Base-by-base conservation (phyloP, 176 grass and related monocot genomes). In the Oryza punctata region DNA sequence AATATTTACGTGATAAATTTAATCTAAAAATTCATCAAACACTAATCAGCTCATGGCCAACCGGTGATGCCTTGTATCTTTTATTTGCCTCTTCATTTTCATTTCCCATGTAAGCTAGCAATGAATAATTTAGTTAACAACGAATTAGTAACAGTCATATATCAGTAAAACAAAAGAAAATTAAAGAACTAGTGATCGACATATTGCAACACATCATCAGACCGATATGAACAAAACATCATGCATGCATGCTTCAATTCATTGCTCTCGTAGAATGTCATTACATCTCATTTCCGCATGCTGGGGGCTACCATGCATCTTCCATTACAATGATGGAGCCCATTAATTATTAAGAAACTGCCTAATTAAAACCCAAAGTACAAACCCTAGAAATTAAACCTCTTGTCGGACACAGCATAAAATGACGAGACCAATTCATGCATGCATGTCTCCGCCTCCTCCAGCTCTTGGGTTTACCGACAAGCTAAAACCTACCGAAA, bases 311-410 rank as follows among this genome's bases (percentile, higher is more conserved):
- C 32, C 37, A 38, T 38, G 37, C 78, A 75, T 60, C 70, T 65
- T 13, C 14, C n/a, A 59, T 35, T 60, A 75, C 32, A 81, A 75
- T 32, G 61, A 68, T 14, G 61, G 38, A 75, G 45, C 70, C 78
- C 70, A 60, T 6, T 54, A 54, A 54, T 81, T 81, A 81, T 80
- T 86, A 46, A n/a, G 27, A 21, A 33, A 37, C 32, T 57, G 57
- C 32, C 14, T 52, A 60, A 73, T 66, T 33, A 33, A 33, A 33
- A 79, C 37, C 37, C 68, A n/a, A 15, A 65, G 29, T 24, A 24
- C 29, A 69, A 74, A 59, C 65, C 21, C 54, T 23, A 35, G 15
- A 18, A 73, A 54, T 2, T 16, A 29, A 66, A 52, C 76, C 65
- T 46, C 16, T 65, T 32, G 40, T 44, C 35, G 37, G 12, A 3